Evolutionary conservation across 2,329 filamentous ascomycete species (phyloP).

Genomic region (Colletotrichum sp.): DNA sequence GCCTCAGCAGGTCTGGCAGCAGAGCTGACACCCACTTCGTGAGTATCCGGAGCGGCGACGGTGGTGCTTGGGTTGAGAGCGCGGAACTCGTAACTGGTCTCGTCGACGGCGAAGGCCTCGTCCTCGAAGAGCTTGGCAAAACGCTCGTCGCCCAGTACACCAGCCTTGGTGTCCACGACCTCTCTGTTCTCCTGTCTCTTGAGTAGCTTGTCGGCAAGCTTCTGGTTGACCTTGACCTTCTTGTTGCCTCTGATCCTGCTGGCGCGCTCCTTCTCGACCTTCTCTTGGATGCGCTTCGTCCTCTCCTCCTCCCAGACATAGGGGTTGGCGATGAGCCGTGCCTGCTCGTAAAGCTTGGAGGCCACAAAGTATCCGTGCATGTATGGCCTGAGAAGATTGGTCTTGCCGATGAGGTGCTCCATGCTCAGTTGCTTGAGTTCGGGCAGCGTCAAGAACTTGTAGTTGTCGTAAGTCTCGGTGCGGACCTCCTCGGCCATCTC

Average conservation of each 20-base stretch:
- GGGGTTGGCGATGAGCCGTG: slow-evolving; percentile 89
- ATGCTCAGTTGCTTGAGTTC: slow-evolving; percentile 87
- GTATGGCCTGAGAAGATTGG: slow-evolving; percentile 88
- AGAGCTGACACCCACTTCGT: slow-evolving; percentile 19
- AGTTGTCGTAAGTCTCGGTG: slow-evolving; percentile 95
- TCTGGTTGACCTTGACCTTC: slow-evolving; percentile 97
- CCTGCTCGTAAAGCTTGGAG: slow-evolving; percentile 94
- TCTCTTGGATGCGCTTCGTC: slow-evolving; percentile 89
- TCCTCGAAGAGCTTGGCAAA: slow-evolving; percentile 92
- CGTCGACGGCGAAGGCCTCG: slow-evolving; percentile 91
- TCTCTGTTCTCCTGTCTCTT: slow-evolving; percentile 67
- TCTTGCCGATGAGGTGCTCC: slow-evolving; percentile 88
- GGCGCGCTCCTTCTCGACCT: slow-evolving; percentile 96
- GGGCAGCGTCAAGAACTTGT: slow-evolving; percentile 92
- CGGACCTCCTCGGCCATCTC: slow-evolving; percentile 90
- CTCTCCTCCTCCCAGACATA: slow-evolving; percentile 94
- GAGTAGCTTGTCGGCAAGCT: slow-evolving; percentile 75
- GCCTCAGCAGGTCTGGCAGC: neutral
- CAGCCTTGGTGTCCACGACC: slow-evolving; percentile 63
- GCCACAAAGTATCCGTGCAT: slow-evolving; percentile 99
- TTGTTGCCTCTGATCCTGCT: slow-evolving; percentile 92
- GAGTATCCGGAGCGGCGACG: slow-evolving; percentile 19
- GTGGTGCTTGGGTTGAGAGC: slow-evolving; percentile 85
- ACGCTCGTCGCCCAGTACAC: slow-evolving; percentile 81
- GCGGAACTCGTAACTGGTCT: slow-evolving; percentile 85